Evolutionary conservation across 192 early-diverging fungal genomes (phyloP), one percentile per base, ranked within the genome.

Genomic region (Coemansia sp.): DNA sequence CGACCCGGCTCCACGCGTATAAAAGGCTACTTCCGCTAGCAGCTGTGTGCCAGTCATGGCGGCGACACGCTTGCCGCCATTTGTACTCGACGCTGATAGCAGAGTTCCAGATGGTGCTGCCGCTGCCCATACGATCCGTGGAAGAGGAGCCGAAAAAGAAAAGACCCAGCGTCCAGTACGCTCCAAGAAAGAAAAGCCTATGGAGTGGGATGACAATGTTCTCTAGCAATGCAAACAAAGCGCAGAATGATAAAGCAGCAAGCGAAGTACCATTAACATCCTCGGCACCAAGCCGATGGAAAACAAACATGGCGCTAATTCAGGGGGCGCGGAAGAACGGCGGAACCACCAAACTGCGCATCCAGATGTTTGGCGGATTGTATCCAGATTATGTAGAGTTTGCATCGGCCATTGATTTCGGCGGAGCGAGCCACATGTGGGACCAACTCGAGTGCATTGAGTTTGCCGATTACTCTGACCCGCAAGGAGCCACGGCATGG

Each of bases 31-130:
- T 75, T 2, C 49, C 51, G 2, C 62, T 75, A 0, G 63, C 67
- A 2, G 62, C 51, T 0, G 72, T 75, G n/a, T 61, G 63, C 53
- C 48, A 42, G 0, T 13, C 39, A 21, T 75, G 72, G 72, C 72
- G 72, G 0, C 61, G 12, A 10, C 61, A 65, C 15, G 58, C 58
- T 12, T 9, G 7, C 16, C 9, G 23, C 7, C 43, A 68, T 18
- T 20, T 69, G n/a, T 28, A 59, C 34, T 57, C 67, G 35, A 59
- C 58, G 28, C 3, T 75, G 13, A 65, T 75, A 13, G 49, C 68
- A 40, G 72, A 75, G 37, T 75, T 48, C 59, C 67, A 70, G 45
- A 8, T 43, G 1, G 1, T 31, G 29, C 21, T 6, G 18, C 7
- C 18, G 26, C 57, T 7, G 45, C 10, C 9, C 3, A 30, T 3